Evolutionary conservation across 2,329 filamentous ascomycete species (phyloP).

Genomic region (Botrytis byssoidea): DNA sequence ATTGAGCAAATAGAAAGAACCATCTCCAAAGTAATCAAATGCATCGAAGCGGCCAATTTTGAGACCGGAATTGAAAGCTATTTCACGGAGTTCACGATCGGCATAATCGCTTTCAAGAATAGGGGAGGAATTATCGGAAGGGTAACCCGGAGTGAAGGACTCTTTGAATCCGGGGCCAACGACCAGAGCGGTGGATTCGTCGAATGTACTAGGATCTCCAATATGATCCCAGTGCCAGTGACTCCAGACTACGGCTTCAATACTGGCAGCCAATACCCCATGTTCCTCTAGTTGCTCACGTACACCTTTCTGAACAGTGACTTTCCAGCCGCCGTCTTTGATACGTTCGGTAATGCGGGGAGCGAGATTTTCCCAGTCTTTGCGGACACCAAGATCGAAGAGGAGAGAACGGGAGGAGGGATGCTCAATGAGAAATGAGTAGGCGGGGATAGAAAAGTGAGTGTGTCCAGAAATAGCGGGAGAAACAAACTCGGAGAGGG

Average conservation of each 20-base stretch:
- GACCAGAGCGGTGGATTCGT: constrained; percentile 46
- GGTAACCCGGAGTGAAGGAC: constrained; percentile 48
- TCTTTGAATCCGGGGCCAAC: constrained; percentile 53
- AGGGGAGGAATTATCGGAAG: constrained; percentile 40
- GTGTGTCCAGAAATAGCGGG: constrained; percentile 41
- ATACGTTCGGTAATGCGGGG: constrained; percentile 31
- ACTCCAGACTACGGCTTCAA: constrained; percentile 42
- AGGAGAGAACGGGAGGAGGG: constrained; percentile 20
- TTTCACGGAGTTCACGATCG: constrained; percentile 33
- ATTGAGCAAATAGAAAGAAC: constrained; percentile 53
- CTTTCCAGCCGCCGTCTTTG: constrained; percentile 31
- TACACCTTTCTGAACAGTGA: background rate
- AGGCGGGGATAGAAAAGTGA: constrained; percentile 32
- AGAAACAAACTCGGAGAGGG: constrained; percentile 28
- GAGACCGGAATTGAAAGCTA: constrained; percentile 32
- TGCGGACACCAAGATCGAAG: constrained; percentile 38
- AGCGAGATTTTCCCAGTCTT: constrained; percentile 38
- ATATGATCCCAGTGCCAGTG: constrained; percentile 54
- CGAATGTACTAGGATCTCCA: constrained; percentile 50
- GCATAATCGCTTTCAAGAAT: constrained; percentile 42
- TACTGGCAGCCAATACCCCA: constrained; percentile 38
- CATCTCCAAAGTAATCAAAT: constrained; percentile 55
- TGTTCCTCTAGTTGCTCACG: constrained; percentile 20
- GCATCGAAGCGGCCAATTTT: constrained; percentile 47
- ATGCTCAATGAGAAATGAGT: constrained; percentile 28